Base-by-base conservation (phyloP, 164 flowering plant genomes). In the Macadamia integrifolia region DNA sequence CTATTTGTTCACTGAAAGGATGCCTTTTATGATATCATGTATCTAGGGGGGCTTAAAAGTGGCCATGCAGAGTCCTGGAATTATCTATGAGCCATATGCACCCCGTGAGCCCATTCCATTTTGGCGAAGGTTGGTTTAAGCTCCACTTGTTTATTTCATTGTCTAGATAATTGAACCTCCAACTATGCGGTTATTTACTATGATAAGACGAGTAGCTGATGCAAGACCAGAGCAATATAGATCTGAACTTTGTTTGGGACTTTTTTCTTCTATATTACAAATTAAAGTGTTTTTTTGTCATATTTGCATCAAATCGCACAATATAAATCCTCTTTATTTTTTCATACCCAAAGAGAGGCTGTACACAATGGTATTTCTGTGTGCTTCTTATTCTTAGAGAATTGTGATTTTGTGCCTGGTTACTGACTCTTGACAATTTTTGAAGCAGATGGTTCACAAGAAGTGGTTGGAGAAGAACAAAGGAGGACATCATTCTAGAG, bases 401-500 rank as follows among this genome's bases (percentile, higher is more conserved):
- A 55, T 35, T 14, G 11, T 14, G 59, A 15, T 8, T 48, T 53
- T 31, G 42, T 31, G 40, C 46, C 52, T 48, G 10, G 43, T 63
- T 62, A 61, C 29, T 66, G 66, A 76, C 49, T 63, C 61, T 14
- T 18, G 42, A 65, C 59, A 3, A 31, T 68, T 75, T 72, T 0
- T 64, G 43, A 60, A 52, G 61, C 71, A 91, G 99, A 76, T 94
- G 91, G 84, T 92, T 94, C 74, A 94, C 98, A n/a, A 88, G 83
- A 82, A 78, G 73, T 75, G 98, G 99, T 46, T 90, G 99, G 99
- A 82, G 76, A 83, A 88, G 96, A 80, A 92, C 98, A 53, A 94
- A 92, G 80, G 94, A 88, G 23, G 99, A 95, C 72, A 44, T 88
- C 40, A 76, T 87, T 64, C 40, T 88, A 73, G 97, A 95, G 99